These are phyloP conservation scores for Globisporangium nagaii DNA, from an alignment of 352 stramenopile genomes.

Conservation along the genomic window DNA sequence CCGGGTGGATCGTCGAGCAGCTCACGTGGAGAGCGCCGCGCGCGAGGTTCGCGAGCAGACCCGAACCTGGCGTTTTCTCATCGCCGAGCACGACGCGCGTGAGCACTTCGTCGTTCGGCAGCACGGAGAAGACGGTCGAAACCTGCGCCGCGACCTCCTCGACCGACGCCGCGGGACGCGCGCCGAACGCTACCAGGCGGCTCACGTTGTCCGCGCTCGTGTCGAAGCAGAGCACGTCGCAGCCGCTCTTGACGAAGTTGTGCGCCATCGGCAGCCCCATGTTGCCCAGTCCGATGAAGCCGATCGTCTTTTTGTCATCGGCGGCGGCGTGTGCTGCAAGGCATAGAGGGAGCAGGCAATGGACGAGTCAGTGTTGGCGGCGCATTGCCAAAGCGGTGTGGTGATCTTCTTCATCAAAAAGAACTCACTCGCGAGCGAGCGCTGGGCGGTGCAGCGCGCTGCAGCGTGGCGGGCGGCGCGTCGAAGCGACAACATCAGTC, in stretches of 20 bases:
- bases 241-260: constrained; percentile 76
- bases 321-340: not conserved
- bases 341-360: not conserved
- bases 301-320: constrained; percentile 26
- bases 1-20: constrained; percentile 67
- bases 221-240: constrained; percentile 64
- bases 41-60: constrained; percentile 31
- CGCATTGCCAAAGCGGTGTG: not conserved
- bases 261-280: constrained; percentile 90
- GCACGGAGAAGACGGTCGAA: constrained; percentile 48
- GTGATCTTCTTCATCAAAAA: not conserved
- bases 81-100: constrained; percentile 33
- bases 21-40: constrained; percentile 45
- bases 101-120: constrained; percentile 65
- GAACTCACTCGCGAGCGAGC: constrained; percentile 7
- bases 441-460: not conserved
- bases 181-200: constrained; percentile 23
- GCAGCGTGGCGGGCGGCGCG: not conserved
- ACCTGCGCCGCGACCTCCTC: constrained; percentile 33
- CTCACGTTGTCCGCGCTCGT: constrained; percentile 23
- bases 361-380: not conserved
- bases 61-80: constrained; percentile 8
- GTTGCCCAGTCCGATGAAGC: constrained; percentile 90
- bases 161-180: constrained; percentile 25
- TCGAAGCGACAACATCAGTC: constrained; percentile 1